Base-by-base conservation (phyloP, 495 filamentous ascomycete species). In the Xylaria castorea region DNA sequence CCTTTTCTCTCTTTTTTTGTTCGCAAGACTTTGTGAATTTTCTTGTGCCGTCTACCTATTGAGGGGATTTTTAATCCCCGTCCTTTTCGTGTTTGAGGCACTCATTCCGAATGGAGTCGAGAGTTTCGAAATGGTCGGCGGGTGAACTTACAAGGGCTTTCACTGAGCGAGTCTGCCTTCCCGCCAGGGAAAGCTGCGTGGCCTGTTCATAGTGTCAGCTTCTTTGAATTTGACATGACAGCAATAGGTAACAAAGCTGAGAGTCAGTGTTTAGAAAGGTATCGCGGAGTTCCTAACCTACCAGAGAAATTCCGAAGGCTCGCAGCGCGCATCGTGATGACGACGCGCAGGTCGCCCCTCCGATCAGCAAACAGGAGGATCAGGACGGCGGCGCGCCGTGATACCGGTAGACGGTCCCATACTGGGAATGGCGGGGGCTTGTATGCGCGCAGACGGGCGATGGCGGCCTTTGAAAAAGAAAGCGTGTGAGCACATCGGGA, bases 151-250 rank as follows among this genome's bases (percentile, higher is more conserved):
- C 84, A 86, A 16, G 86, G 85, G 9, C 86, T 84, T 70, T 88
- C 86, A 8, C 81, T 76, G 7, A 85, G 58, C 9, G 77, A 79
- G 74, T 87, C 85, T 34, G 84, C 85, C 83, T 86, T 89, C 80
- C 93, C 94, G 46, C 94, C 94, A 1, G 94, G 94, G 71, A 97
- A 88, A 71, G 94, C 94, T 62, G 92, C 94, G 79, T 97, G 93
- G 27, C 94, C 94, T 79, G 88, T 34, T 36, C 30, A 14, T 27
- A 27, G 22, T 20, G 58, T n/a, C n/a, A 46, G 86, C 80, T 83
- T 86, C 58, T 27, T 53, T 1, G 11, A 51, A n/a, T 27, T 60
- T 20, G n/a, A 34, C 25, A 16, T n/a, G 2, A 18, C 5, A 16
- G 9, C 36, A 12, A 2, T 1, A 32, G 22, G 42, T n/a, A 20